Base-by-base conservation (phyloP, 768 basidiomycete genomes). In the Agrocybe chaxingu region DNA sequence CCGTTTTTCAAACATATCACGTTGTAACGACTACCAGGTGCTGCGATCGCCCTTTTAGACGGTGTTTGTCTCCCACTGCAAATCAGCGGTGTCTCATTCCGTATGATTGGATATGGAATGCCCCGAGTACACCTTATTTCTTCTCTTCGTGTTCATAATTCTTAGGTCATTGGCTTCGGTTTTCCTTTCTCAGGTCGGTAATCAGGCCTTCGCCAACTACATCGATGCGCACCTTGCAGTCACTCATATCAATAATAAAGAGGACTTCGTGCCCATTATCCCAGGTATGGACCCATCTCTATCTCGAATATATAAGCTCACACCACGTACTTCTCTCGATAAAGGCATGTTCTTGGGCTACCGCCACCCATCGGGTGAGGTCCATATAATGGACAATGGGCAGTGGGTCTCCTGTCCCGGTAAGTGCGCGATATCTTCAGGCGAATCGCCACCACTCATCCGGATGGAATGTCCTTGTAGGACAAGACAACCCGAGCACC, bases 221-320 rank as follows among this genome's bases (percentile, higher is more conserved):
- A 75, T 84, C 42, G 81, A 84, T 53, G 65, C 72, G 3, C 62
- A 78, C 47, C 24, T 72, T 12, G 47, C 67, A 12, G 52, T 84
- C 46, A 80, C 74, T 1, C 82, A 79, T 57, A 77, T 86, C 57
- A 85, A 80, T 59, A 84, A 86, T 65, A 70, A 60, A 71, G 56
- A 71, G 45, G 73, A 75, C 48, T 49, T 57, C 19, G 57, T 72
- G 37, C 71, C 73, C 29, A 71, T 69, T 43, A 10, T 71, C 0
- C 73, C 73, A 42, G 65, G 68, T 66, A 57, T 13, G 58, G 16
- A 30, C 29, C 8, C 24, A 11, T 35, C 3, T 35, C 16, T 30
- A 35, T 44, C 4, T 6, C 0, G 19, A 18, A 8, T 2, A 11
- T 7, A 9, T 18, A 43, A 36, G 24, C 34, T 3, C 9, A 32